Evolutionary conservation across 139 green algal genomes (phyloP), one percentile per base, ranked within the genome.

Genomic region (Tetratostichococcus sp.): DNA sequence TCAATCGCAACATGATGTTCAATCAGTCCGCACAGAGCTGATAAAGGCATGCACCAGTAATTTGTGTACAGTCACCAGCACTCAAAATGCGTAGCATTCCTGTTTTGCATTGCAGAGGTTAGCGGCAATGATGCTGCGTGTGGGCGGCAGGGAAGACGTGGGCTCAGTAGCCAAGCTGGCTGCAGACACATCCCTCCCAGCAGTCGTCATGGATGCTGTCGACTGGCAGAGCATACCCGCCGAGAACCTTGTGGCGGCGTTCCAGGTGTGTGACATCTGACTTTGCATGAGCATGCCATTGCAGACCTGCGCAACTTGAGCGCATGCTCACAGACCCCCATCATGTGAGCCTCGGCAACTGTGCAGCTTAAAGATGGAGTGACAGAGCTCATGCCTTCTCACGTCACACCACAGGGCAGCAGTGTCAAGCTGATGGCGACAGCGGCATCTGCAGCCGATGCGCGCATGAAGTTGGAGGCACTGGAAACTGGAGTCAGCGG

Each of bases 191-290:
- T 19, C 8, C 26, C 19, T 26, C 17, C 50, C 50, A 26, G 30
- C 62, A 16, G 62, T 73, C 22, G 34, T 91, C 5, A 69, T 91
- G 82, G 84, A 89, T 59, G 81, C 82, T 0, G 35, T 70, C 43
- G 86, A 91, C 77, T 91, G 86, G 82, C 82, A 90, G 83, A 85
- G 97, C 30, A 98, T 98, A n/a, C 94, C 94, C 0, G 92, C 90
- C 1, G 94, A 98, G 77, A 98, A 98, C 79, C 74, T 98, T 32
- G 91, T 97, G 23, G 93, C 93, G 0, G 80, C 89, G 22, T 89
- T 79, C 17, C 87, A 91, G 80, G 67, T 71, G 50, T 17, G 39
- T 14, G 39, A n/a, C n/a, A n/a, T n/a, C n/a, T n/a, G n/a, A n/a
- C n/a, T n/a, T n/a, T n/a, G n/a, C n/a, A n/a, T n/a, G n/a, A n/a